Percentiles rank a stretch among this genome's conserved stretches.
Evolutionary conservation across 1,284 basidiomycete species (phyloP).

Genomic region (Volvariella surrecta): DNA sequence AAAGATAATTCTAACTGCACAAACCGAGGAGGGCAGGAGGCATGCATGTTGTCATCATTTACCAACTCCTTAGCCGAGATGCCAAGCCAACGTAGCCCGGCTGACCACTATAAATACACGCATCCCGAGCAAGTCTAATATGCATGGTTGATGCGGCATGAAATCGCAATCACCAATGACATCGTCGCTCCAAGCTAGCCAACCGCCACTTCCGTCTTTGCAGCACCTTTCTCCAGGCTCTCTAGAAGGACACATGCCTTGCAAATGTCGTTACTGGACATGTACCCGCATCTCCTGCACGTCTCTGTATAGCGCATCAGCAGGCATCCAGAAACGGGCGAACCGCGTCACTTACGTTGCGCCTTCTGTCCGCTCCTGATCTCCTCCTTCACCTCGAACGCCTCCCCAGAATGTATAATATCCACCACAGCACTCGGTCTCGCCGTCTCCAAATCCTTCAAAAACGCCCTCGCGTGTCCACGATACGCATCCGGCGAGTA

Average conservation of each 20-base stretch:
- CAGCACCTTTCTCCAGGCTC: slow-evolving; percentile 82
- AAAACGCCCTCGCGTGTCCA: slow-evolving; percentile 88
- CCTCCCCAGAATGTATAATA: slow-evolving; percentile 94
- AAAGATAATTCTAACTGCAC: too few relatives aligned
- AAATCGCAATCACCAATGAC: too few relatives aligned
- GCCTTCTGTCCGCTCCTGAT: slow-evolving; percentile 70
- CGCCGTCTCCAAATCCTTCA: slow-evolving; percentile 93
- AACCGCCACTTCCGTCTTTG: slow-evolving; percentile 45
- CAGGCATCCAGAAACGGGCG: too few relatives aligned
- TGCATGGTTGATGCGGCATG: too few relatives aligned
- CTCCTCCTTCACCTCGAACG: slow-evolving; percentile 74
- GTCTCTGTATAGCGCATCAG: slow-evolving; percentile 47
- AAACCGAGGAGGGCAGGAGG: too few relatives aligned
- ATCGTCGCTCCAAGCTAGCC: not conserved
- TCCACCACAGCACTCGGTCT: slow-evolving; percentile 94
- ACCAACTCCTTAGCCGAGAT: too few relatives aligned
- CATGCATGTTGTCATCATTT: too few relatives aligned
- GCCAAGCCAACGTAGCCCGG: too few relatives aligned
- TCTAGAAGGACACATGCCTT: slow-evolving; percentile 90
- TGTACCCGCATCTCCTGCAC: slow-evolving; percentile 85
- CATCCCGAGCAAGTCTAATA: too few relatives aligned
- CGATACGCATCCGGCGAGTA: slow-evolving; percentile 98
- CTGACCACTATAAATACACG: too few relatives aligned
- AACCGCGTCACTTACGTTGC: slow-evolving; percentile 65
- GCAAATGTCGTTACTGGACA: slow-evolving; percentile 88